These are phyloP conservation scores for Arbutus unedo DNA, from an alignment of 148 eudicot genomes.

Conservation along the genomic window DNA sequence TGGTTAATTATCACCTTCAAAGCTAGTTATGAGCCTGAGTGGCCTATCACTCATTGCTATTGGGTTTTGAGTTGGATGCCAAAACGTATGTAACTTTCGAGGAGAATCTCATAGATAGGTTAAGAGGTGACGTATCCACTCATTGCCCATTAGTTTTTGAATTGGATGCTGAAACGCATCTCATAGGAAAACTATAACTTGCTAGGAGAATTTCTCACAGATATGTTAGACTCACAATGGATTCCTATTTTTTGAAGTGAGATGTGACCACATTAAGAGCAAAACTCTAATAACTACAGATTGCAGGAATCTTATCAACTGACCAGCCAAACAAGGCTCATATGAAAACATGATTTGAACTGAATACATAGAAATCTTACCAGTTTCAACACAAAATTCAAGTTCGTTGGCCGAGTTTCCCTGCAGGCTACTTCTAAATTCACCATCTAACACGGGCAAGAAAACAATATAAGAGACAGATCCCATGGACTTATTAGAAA, in stretches of 20 bases:
- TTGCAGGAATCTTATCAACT: not conserved
- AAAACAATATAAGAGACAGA: constrained; percentile 31
- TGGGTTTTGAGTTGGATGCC: too few species aligned
- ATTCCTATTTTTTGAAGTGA: not conserved
- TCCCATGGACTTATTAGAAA: not conserved
- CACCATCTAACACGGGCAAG: constrained; percentile 41
- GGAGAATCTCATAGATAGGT: too few species aligned
- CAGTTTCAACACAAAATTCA: constrained; percentile 43
- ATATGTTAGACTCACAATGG: not conserved
- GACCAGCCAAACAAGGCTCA: not conserved
- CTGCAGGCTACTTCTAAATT: constrained; percentile 37
- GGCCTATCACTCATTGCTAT: not conserved
- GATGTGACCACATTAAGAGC: not conserved
- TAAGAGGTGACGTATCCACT: too few species aligned
- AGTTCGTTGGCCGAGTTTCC: constrained; percentile 40
- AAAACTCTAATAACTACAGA: not conserved
- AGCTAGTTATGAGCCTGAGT: not conserved
- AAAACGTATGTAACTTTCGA: too few species aligned
- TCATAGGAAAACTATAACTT: not conserved
- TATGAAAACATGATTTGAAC: not conserved
- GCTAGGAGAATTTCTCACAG: not conserved
- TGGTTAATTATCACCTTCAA: not conserved
- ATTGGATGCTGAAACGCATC: not conserved
- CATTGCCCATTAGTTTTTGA: not conserved
- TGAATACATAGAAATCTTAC: constrained; percentile 15